Conservation (phyloP, 805 yeast species). For the Starmerella ratchasimensis region DNA sequence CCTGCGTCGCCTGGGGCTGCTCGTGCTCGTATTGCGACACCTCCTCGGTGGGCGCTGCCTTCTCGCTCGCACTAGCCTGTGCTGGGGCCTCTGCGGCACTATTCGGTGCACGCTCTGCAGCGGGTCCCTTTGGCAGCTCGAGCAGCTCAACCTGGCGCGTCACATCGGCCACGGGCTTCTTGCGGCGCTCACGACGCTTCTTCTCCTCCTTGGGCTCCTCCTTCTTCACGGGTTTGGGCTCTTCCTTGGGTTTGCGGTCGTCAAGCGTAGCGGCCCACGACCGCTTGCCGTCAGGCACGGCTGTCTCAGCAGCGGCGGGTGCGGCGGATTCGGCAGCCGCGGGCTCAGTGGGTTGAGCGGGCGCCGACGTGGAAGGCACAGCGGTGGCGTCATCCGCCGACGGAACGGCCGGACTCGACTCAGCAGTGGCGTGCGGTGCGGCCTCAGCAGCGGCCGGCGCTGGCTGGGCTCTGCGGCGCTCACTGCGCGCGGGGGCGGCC, state of each 20-base stretch:
- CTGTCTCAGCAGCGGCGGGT: constrained; percentile 2
- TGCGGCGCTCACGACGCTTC: constrained; percentile 2
- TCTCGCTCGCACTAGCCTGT: not conserved
- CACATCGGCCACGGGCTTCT: constrained; percentile 8
- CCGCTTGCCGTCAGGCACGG: constrained; percentile 15
- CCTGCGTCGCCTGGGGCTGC: constrained; percentile 7
- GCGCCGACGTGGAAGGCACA: too few relatives aligned
- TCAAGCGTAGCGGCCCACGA: constrained; percentile 20
- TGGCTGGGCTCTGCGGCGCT: too few relatives aligned
- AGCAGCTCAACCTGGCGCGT: constrained; percentile 9
- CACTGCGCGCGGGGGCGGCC: too few relatives aligned
- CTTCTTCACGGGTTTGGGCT: constrained; percentile 4
- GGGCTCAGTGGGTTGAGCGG: constrained; percentile 8
- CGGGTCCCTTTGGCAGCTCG: constrained; percentile 12
- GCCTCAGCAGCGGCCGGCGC: too few relatives aligned
- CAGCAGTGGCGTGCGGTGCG: not conserved
- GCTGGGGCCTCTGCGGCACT: not conserved
- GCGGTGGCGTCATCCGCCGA: too few relatives aligned
- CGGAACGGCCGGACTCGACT: too few relatives aligned
- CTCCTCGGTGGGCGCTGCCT: constrained; percentile 1
- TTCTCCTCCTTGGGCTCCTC: constrained; percentile 4
- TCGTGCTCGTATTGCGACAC: constrained; percentile 6
- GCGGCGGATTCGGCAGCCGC: constrained; percentile 15
- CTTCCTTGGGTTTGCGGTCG: constrained; percentile 5
- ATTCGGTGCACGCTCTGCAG: constrained; percentile 7